These are phyloP conservation scores for Erodium texanum DNA, from an alignment of 441 rosid species.

Conservation along the genomic window DNA sequence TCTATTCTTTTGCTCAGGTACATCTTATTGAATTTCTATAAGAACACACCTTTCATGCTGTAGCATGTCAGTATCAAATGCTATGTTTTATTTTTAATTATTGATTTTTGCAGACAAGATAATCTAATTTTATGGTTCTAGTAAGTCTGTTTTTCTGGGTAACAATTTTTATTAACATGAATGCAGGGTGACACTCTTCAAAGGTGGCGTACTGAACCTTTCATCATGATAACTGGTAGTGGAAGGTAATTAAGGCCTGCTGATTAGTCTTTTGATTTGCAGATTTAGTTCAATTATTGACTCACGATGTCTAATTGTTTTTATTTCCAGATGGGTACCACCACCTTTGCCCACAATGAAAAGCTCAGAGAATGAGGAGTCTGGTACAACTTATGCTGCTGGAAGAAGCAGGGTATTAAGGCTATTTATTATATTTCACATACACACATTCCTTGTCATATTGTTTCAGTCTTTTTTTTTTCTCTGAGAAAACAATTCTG, in stretches of 20 bases:
- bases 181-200: conserved; percentile 97
- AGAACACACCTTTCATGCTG: not conserved
- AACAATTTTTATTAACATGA: not conserved
- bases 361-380: conserved; percentile 70
- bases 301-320: conserved; percentile 1
- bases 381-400: conserved; percentile 75
- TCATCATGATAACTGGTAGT: conserved; percentile 97
- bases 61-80: not conserved
- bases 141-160: not conserved
- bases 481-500: too few species aligned
- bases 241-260: conserved; percentile 56
- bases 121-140: too few species aligned
- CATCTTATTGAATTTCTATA: conserved; percentile 8
- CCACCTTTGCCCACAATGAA: conserved; percentile 61
- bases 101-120: too few species aligned
- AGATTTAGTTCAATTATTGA: not conserved
- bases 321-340: conserved; percentile 70
- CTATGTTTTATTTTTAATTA: too few species aligned
- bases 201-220: conserved; percentile 97
- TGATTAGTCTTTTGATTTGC: conserved; percentile 13
- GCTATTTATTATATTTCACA: not conserved
- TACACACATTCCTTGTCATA: too few species aligned
- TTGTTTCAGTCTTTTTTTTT: too few species aligned
- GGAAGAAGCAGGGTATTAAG: conserved; percentile 89
- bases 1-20: conserved; percentile 77